phyloP scores from a whole-genome alignment of 1,284 basidiomycete genomes.

The Neonothopanus nambi region DNA sequence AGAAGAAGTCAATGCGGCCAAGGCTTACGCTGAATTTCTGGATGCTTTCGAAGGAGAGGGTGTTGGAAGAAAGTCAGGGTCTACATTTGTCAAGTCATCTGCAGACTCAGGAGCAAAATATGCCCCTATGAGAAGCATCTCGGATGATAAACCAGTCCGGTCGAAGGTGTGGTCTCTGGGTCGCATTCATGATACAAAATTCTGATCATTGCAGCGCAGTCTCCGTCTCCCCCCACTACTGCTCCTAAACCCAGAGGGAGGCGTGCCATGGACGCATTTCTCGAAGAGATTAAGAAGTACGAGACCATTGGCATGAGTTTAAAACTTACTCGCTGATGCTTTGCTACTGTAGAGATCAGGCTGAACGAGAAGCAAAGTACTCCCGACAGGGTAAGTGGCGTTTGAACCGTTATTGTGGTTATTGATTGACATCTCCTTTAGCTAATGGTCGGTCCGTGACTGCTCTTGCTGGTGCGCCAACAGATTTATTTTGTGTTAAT shows the following conservation, averaged over 20 bases:
- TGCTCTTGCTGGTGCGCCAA: conserved; percentile 71
- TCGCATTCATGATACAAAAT: not conserved
- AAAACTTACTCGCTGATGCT: conserved; percentile 3
- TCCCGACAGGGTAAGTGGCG: conserved; percentile 67
- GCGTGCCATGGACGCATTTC: conserved; percentile 89
- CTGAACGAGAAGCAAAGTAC: conserved; percentile 82
- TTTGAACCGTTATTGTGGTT: not conserved
- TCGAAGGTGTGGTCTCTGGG: conserved; percentile 5
- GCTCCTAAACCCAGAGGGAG: conserved; percentile 80
- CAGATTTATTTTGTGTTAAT: conserved; percentile 2
- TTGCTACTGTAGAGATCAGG: conserved; percentile 72
- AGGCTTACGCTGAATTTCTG: conserved; percentile 84
- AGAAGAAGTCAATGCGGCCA: conserved; percentile 78
- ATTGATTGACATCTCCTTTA: conserved; percentile 20
- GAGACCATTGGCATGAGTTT: conserved; percentile 10
- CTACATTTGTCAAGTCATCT: conserved; percentile 76
- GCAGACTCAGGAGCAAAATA: conserved; percentile 53
- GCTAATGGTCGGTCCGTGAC: conserved; percentile 73
- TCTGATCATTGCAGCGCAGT: conserved; percentile 31
- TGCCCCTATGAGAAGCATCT: conserved; percentile 31
- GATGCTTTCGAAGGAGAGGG: conserved; percentile 83
- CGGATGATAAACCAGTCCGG: not conserved
- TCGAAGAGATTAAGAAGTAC: conserved; percentile 91
- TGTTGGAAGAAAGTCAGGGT: conserved; percentile 48
- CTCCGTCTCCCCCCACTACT: conserved; percentile 50